Base-by-base conservation (phyloP, 2,329 filamentous ascomycete genomes). In the Paecilomyces sp. region DNA sequence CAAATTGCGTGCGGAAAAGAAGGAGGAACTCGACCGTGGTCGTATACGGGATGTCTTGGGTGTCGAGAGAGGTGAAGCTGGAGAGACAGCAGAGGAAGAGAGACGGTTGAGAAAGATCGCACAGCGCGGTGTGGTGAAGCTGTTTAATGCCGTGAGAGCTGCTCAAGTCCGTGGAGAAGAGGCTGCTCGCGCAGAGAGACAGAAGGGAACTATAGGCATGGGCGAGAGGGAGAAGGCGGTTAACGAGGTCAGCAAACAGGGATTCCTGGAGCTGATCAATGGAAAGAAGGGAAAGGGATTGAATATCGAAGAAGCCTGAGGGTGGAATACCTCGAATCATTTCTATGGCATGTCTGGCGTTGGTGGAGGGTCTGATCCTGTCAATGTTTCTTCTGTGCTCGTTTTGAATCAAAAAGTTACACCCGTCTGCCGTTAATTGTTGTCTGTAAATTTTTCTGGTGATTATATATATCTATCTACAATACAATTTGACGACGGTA, bases 201-300 rank as follows among this genome's bases (percentile, higher is more conserved):
- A 85, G 74, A 86, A 85, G 62, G 90, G 91, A 3, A 80, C 95
- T 0, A 83, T 96, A 33, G 93, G 93, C 1, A 86, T 91, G 69
- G 84, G 83, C 62, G 86, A 89, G 74, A 85, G 91, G 65, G 89
- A 95, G 76, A 91, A 95, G 77, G 92, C 89, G 79, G 83, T 96
- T 57, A 94, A 91, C 65, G 92, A 97, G 81, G 94, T 99, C 88
- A 96, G 89, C 74, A 95, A 96, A 79, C 90, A 97, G 78, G 92
- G 93, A 0, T 99, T 97, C 78, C 76, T 99, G 74, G 62, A 97
- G 62, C 77, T 97, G 74, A 96, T 99, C 72, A 82, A 81, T 51
- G 80, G 82, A 13, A 77, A 78, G 80, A 84, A 71, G 75, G 82
- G 65, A 74, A 83, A 77, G 72, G 77, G 70, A 58, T 67, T 77